These are phyloP conservation scores for Xylaria grammica DNA, from an alignment of 495 filamentous ascomycete genomes.

Conservation along the genomic window DNA sequence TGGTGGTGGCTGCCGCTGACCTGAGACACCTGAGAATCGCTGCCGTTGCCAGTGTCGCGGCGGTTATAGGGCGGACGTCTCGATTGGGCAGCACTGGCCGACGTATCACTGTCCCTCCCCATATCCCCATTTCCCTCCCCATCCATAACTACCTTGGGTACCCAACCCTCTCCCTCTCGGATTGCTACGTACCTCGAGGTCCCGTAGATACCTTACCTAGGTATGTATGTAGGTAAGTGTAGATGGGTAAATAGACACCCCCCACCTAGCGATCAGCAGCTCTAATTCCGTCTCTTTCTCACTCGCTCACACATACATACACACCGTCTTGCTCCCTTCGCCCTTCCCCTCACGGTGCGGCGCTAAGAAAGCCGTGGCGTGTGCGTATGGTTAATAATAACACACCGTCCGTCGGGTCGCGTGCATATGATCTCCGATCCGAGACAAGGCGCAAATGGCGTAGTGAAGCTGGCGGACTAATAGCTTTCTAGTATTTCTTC, in stretches of 20 bases:
- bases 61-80: conserved; percentile 46
- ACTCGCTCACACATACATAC: no score
- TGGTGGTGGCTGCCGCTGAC: conserved; percentile 33
- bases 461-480: no score
- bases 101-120: conserved; percentile 18
- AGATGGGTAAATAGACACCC: neutral
- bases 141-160: conserved; percentile 1
- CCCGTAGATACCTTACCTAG: neutral
- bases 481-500: no score
- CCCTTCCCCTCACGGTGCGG: neutral
- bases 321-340: neutral
- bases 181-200: neutral
- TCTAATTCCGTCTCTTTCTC: no score
- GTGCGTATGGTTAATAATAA: neutral
- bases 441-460: no score
- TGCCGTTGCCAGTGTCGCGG: conserved; percentile 40
- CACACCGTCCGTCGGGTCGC: neutral
- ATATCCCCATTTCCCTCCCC: conserved; percentile 4
- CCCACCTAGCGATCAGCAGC: neutral
- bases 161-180: no score
- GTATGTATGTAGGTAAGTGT: no score
- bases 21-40: conserved; percentile 29
- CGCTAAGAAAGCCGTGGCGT: neutral
- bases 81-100: conserved; percentile 50
- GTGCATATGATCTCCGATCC: no score